These are phyloP conservation scores for Daldinia decipiens DNA, from an alignment of 495 filamentous ascomycete genomes.

Conservation along the genomic window DNA sequence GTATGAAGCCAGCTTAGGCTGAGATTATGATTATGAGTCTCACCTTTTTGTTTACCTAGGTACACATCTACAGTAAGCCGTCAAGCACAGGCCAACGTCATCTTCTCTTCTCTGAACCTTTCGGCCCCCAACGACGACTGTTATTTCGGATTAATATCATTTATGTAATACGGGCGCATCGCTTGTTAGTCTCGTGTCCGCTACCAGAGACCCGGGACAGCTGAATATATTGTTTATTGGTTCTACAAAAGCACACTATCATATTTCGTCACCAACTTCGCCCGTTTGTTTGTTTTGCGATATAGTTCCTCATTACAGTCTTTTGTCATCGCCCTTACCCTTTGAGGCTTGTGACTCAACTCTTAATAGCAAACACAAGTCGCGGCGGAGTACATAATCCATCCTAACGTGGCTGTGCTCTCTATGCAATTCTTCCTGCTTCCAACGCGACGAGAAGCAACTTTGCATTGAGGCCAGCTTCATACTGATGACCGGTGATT, in stretches of 20 bases:
- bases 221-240: slow-evolving; percentile 3
- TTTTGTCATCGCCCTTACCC: too few relatives aligned
- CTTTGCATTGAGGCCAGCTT: neutral
- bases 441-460: slow-evolving; percentile 2
- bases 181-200: slow-evolving; percentile 3
- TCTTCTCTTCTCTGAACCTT: neutral
- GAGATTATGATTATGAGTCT: neutral
- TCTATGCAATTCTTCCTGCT: neutral
- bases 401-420: slow-evolving; percentile 24
- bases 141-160: neutral
- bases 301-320: too few relatives aligned
- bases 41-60: neutral
- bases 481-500: neutral
- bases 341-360: too few relatives aligned
- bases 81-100: slow-evolving; percentile 2
- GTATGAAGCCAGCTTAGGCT: neutral
- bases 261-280: neutral
- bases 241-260: neutral
- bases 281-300: too few relatives aligned
- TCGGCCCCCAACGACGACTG: neutral
- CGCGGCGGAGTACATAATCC: slow-evolving; percentile 16
- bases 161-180: neutral
- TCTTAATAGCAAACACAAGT: neutral
- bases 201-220: slow-evolving; percentile 5
- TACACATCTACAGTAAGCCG: neutral